A percentile compares a stretch with the other conserved stretches of the same genome.
These are phyloP conservation scores for Septoria petroselini DNA, from an alignment of 2,329 filamentous ascomycete genomes.

Conservation along the genomic window DNA sequence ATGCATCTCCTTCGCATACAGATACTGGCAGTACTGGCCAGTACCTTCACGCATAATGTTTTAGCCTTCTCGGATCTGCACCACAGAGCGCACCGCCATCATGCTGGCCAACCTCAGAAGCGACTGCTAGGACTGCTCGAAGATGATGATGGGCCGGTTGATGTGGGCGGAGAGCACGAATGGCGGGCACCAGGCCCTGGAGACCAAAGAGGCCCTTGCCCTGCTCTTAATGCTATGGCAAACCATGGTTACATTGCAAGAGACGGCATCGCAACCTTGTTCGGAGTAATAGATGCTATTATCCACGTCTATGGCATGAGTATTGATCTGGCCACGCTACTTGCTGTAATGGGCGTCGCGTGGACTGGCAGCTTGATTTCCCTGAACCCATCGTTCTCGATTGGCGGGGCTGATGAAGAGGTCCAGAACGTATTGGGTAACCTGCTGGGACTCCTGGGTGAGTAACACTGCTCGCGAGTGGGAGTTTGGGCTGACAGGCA, in stretches of 20 bases:
- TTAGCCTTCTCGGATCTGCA: constrained; percentile 9
- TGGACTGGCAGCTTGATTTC: constrained; percentile 42
- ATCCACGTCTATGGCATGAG: constrained; percentile 32
- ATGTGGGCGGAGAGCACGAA: constrained; percentile 10
- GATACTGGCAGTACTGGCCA: constrained; percentile 1
- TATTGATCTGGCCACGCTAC: constrained; percentile 32
- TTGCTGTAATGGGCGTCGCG: constrained; percentile 35
- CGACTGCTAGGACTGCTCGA: constrained; percentile 12
- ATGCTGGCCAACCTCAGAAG: neutral
- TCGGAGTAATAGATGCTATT: constrained; percentile 21
- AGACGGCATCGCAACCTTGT: constrained; percentile 23
- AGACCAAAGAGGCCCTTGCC: constrained; percentile 21
- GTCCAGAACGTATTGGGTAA: constrained; percentile 46
- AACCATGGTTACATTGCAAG: constrained; percentile 26
- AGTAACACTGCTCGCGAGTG: neutral
- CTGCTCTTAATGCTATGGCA: constrained; percentile 19
- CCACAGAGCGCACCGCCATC: neutral
- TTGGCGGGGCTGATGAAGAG: constrained; percentile 28
- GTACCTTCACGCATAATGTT: constrained; percentile 3
- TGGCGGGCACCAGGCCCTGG: constrained; percentile 16
- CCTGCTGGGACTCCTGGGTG: constrained; percentile 34
- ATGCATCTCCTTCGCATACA: constrained; percentile 14
- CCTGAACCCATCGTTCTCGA: constrained; percentile 37
- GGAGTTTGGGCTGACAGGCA: constrained; percentile 10
- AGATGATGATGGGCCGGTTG: constrained; percentile 1